phyloP scores from a whole-genome alignment of 2,329 filamentous ascomycete genomes.

The Beauveria brongniartii region DNA sequence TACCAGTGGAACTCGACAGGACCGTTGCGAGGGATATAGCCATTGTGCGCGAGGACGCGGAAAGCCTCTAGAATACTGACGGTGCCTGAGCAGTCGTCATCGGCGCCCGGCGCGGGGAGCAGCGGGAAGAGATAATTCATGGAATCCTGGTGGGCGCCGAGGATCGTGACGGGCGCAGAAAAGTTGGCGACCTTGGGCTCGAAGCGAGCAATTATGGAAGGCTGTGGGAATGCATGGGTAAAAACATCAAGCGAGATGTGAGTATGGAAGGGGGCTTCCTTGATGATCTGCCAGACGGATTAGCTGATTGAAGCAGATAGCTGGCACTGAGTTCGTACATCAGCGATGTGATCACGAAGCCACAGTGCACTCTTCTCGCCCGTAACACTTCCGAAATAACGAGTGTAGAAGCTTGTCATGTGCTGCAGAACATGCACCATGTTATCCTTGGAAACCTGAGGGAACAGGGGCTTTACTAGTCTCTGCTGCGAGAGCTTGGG shows the following conservation, averaged over 20 bases:
- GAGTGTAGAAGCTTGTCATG: slow-evolving; percentile 52
- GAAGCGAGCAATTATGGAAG: slow-evolving; percentile 64
- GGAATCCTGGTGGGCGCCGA: slow-evolving; percentile 66
- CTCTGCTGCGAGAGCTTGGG: slow-evolving; percentile 39
- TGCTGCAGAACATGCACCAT: slow-evolving; percentile 58
- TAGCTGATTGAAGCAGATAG: neutral
- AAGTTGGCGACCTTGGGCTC: slow-evolving; percentile 29
- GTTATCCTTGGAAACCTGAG: slow-evolving; percentile 51
- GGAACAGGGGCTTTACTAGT: slow-evolving; percentile 47
- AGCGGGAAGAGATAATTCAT: slow-evolving; percentile 65
- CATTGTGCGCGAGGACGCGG: slow-evolving; percentile 49
- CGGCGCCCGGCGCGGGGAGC: slow-evolving; percentile 62
- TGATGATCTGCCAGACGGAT: slow-evolving; percentile 20
- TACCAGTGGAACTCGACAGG: slow-evolving; percentile 73
- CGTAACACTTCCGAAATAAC: slow-evolving; percentile 39
- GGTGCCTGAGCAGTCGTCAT: slow-evolving; percentile 65
- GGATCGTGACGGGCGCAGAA: slow-evolving; percentile 35
- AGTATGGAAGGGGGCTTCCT: slow-evolving; percentile 25
- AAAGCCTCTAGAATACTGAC: slow-evolving; percentile 68
- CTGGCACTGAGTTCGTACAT: slow-evolving; percentile 13
- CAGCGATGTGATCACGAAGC: slow-evolving; percentile 28
- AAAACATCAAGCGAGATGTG: slow-evolving; percentile 42
- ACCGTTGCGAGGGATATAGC: slow-evolving; percentile 24
- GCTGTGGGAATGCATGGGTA: slow-evolving; percentile 60
- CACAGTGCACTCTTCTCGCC: slow-evolving; percentile 26